Conservation (phyloP, 768 basidiomycete species). For the Pilatotrama ljubarskyi region DNA sequence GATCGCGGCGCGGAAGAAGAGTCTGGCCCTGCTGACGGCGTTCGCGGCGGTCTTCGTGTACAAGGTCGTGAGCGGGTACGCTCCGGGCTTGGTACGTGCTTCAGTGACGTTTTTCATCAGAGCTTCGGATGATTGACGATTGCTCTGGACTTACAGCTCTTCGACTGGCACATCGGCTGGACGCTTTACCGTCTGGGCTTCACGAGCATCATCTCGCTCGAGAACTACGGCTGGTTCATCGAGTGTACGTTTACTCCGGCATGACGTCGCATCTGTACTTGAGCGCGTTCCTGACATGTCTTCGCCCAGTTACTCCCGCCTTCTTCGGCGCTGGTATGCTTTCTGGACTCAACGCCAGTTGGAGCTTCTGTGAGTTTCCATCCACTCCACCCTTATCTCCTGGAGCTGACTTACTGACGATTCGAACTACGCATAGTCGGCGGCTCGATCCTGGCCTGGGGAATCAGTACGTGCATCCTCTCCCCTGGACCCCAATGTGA, state of each 20-base stretch:
- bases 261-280: not conserved
- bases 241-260: conserved; percentile 41
- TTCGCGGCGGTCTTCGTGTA: conserved; percentile 49
- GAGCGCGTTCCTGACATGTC: not conserved
- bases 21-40: conserved; percentile 47
- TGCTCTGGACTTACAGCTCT: conserved; percentile 39
- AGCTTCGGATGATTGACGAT: not conserved
- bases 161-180: conserved; percentile 68
- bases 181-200: conserved; percentile 59
- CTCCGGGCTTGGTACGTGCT: conserved; percentile 52
- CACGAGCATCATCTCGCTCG: conserved; percentile 56
- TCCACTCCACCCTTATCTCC: not conserved
- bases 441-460: conserved; percentile 60
- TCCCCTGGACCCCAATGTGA: not conserved
- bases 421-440: conserved; percentile 41
- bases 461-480: conserved; percentile 37
- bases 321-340: conserved; percentile 64
- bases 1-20: conserved; percentile 54
- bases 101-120: not conserved
- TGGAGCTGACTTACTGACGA: conserved; percentile 2
- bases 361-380: conserved; percentile 51
- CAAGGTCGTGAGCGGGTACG: conserved; percentile 58
- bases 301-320: conserved; percentile 46
- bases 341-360: conserved; percentile 55
- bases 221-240: conserved; percentile 59